These are phyloP conservation scores for Colletotrichum sp. DNA, from an alignment of 2,329 filamentous ascomycete genomes.

Conservation along the genomic window DNA sequence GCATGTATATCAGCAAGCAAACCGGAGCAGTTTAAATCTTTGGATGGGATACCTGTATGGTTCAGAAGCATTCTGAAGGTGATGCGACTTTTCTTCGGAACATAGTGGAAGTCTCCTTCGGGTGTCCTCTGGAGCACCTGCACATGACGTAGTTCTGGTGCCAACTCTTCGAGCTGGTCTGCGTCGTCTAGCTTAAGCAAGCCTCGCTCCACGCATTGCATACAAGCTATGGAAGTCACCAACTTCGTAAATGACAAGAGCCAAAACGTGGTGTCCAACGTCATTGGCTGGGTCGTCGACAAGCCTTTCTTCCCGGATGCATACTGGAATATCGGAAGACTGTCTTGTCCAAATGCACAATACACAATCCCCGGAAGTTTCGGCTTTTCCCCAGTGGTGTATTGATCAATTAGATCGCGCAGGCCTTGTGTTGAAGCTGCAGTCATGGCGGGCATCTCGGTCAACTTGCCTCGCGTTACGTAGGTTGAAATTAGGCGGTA, in stretches of 20 bases:
- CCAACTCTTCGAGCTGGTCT: conserved; percentile 33
- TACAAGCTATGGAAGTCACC: conserved; percentile 52
- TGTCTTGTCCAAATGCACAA: not conserved
- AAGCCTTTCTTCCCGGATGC: not conserved
- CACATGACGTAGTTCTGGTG: conserved; percentile 52
- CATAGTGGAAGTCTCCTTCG: conserved; percentile 33
- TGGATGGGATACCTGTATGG: conserved; percentile 40
- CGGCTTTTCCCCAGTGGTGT: not conserved
- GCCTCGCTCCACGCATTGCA: conserved; percentile 60
- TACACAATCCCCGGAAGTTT: not conserved
- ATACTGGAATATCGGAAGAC: not conserved
- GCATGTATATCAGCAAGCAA: not conserved
- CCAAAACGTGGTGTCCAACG: conserved; percentile 38
- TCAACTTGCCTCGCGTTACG: not conserved
- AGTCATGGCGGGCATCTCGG: not conserved
- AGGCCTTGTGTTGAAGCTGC: not conserved
- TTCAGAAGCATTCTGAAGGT: conserved; percentile 58
- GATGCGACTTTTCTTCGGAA: conserved; percentile 38
- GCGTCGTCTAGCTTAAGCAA: conserved; percentile 52
- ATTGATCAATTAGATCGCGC: conserved; percentile 9
- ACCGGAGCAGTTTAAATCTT: not conserved
- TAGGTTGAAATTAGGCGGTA: not conserved
- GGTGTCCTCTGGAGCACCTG: conserved; percentile 47
- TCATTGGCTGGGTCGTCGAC: not conserved
- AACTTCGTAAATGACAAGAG: conserved; percentile 47